phyloP scores from a whole-genome alignment of 495 filamentous ascomycete genomes.

The Pseudomonodictys pantanalensis region DNA sequence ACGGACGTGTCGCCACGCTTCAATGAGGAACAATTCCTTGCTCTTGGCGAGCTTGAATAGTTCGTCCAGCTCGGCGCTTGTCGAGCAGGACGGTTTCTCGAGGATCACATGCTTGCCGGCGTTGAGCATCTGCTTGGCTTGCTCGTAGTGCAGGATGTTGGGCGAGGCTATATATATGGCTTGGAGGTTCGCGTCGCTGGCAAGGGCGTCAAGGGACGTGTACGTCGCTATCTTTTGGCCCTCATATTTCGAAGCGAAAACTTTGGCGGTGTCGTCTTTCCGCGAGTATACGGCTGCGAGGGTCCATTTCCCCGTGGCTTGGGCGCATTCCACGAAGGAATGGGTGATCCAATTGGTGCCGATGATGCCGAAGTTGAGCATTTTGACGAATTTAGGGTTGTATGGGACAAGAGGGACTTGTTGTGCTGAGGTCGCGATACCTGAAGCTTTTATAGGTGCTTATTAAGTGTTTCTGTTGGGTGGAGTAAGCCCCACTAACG shows the following conservation, averaged over 20 bases:
- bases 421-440: background rate
- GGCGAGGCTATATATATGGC: constrained; percentile 53
- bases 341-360: constrained; percentile 44
- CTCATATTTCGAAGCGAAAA: constrained; percentile 31
- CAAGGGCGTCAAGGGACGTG: constrained; percentile 35
- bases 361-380: constrained; percentile 32
- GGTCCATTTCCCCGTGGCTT: constrained; percentile 35
- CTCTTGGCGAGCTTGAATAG: constrained; percentile 64
- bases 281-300: constrained; percentile 41
- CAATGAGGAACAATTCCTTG: constrained; percentile 39
- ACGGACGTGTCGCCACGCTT: constrained; percentile 46
- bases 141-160: constrained; percentile 58
- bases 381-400: constrained; percentile 3
- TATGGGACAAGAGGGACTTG: background rate
- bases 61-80: constrained; percentile 64
- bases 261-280: constrained; percentile 29
- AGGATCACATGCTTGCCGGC: constrained; percentile 80
- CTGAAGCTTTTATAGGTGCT: background rate
- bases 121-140: constrained; percentile 65
- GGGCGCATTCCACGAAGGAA: constrained; percentile 38
- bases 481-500: background rate
- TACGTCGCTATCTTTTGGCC: constrained; percentile 28
- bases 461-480: background rate
- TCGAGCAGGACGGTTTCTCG: constrained; percentile 87
- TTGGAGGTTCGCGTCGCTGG: constrained; percentile 43